A percentile compares a stretch with the other conserved stretches of the same genome.
phyloP scores from a whole-genome alignment of 2,329 filamentous ascomycete species.

The Coniochaeta hoffmannii region DNA sequence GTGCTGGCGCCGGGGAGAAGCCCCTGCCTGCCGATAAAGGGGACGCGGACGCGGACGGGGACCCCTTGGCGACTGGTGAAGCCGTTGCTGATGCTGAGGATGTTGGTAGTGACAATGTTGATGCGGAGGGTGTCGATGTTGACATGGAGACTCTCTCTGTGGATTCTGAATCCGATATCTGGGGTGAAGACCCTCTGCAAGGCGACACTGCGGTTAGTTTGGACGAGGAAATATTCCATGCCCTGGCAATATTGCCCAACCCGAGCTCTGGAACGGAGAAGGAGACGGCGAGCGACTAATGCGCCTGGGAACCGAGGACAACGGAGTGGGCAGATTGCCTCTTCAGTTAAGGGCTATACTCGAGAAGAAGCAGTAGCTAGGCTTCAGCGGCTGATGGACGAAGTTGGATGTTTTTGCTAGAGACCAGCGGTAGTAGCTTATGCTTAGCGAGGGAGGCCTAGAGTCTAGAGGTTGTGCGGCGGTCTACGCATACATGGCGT shows the following conservation, averaged over 20 bases:
- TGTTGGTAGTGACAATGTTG: background rate
- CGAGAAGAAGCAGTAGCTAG: background rate
- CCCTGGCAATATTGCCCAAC: no score
- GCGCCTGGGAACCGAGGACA: no score
- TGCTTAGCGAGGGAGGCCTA: background rate
- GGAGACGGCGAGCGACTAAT: no score
- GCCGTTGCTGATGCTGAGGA: background rate
- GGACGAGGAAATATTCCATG: no score
- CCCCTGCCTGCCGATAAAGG: background rate
- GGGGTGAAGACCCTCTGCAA: no score
- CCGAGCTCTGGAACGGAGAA: no score
- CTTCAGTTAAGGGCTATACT: no score
- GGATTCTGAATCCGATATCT: no score
- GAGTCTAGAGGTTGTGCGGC: background rate
- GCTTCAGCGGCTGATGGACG: background rate
- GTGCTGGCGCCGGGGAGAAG: background rate
- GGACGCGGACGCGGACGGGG: no score
- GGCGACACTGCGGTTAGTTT: no score
- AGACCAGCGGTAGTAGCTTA: background rate
- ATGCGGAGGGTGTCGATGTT: background rate
- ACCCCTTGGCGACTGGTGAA: background rate
- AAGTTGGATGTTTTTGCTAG: background rate
- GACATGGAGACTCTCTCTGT: background rate
- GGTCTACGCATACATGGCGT: background rate
- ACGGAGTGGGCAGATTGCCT: no score